These are phyloP conservation scores for Penicillium sp. DNA, from an alignment of 2,329 filamentous ascomycete species.

Conservation along the genomic window DNA sequence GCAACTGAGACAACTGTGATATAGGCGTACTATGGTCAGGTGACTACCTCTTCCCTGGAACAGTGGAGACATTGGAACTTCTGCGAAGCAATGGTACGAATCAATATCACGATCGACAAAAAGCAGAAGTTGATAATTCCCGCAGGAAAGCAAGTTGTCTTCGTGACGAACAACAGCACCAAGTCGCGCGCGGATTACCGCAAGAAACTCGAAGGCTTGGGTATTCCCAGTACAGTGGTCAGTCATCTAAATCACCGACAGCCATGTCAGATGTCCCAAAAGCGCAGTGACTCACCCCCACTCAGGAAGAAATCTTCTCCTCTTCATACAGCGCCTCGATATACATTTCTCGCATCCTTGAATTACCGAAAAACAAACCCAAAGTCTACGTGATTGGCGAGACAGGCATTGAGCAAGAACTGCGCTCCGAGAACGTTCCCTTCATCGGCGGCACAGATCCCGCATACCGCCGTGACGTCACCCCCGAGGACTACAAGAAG, in stretches of 20 bases:
- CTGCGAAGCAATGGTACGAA: slow-evolving; percentile 72
- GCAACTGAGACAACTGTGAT: slow-evolving; percentile 41
- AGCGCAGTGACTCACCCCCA: neutral
- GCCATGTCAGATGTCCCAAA: neutral
- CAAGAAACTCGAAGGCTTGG: slow-evolving; percentile 80
- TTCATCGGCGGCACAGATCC: slow-evolving; percentile 87
- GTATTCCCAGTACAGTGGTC: slow-evolving; percentile 71
- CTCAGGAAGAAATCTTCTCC: slow-evolving; percentile 85
- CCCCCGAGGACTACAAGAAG: slow-evolving; percentile 72
- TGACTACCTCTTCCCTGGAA: slow-evolving; percentile 80
- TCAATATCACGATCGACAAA: neutral
- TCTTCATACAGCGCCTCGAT: slow-evolving; percentile 93
- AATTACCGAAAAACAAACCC: slow-evolving; percentile 73
- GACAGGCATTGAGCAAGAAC: slow-evolving; percentile 83
- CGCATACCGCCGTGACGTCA: slow-evolving; percentile 71
- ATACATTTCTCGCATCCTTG: slow-evolving; percentile 91
- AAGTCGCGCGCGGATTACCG: slow-evolving; percentile 91
- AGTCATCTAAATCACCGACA: slow-evolving; percentile 13
- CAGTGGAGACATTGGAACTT: slow-evolving; percentile 80
- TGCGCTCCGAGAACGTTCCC: slow-evolving; percentile 72
- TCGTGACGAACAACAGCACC: slow-evolving; percentile 98
- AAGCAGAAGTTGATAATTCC: slow-evolving; percentile 7
- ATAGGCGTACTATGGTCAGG: slow-evolving; percentile 95
- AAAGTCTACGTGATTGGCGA: slow-evolving; percentile 96
- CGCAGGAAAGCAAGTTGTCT: slow-evolving; percentile 83